phyloP scores from a whole-genome alignment of 2,329 filamentous ascomycete genomes.

The Clarireedia paspali region DNA sequence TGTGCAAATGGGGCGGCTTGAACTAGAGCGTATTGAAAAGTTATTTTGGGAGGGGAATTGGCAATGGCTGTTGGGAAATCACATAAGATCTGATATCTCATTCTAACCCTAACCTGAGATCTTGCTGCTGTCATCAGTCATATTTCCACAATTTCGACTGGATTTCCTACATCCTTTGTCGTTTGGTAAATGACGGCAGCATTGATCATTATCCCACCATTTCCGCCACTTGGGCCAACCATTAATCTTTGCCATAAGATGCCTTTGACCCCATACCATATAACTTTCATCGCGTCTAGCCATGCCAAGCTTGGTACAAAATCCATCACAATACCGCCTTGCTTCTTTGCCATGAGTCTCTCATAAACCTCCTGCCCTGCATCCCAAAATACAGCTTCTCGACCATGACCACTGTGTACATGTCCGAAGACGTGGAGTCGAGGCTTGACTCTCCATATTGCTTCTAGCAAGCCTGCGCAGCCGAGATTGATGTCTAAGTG shows the following conservation, averaged over 20 bases:
- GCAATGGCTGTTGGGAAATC: no score
- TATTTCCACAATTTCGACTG: constrained; percentile 25
- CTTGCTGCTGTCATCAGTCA: constrained; percentile 8
- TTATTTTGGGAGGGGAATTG: no score
- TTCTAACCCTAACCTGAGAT: background rate
- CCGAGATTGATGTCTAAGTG: constrained; percentile 47
- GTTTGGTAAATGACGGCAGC: constrained; percentile 46
- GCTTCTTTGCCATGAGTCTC: constrained; percentile 25
- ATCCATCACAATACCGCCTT: constrained; percentile 30
- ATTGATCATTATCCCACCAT: constrained; percentile 50
- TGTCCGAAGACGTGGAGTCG: constrained; percentile 59
- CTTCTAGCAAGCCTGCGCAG: constrained; percentile 48
- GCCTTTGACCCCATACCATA: constrained; percentile 44
- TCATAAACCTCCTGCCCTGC: constrained; percentile 39
- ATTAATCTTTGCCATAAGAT: constrained; percentile 50
- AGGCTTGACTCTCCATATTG: constrained; percentile 52
- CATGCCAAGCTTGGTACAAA: constrained; percentile 31
- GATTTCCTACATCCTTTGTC: constrained; percentile 40
- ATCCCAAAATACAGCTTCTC: constrained; percentile 54
- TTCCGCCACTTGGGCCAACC: constrained; percentile 42
- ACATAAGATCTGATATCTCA: background rate
- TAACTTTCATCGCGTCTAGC: constrained; percentile 42
- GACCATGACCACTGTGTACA: constrained; percentile 54
- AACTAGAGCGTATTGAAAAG: no score
- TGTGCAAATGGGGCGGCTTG: no score